Conservation (phyloP, 768 basidiomycete genomes). For the Tylopilus plumbeoviolaceoides region DNA sequence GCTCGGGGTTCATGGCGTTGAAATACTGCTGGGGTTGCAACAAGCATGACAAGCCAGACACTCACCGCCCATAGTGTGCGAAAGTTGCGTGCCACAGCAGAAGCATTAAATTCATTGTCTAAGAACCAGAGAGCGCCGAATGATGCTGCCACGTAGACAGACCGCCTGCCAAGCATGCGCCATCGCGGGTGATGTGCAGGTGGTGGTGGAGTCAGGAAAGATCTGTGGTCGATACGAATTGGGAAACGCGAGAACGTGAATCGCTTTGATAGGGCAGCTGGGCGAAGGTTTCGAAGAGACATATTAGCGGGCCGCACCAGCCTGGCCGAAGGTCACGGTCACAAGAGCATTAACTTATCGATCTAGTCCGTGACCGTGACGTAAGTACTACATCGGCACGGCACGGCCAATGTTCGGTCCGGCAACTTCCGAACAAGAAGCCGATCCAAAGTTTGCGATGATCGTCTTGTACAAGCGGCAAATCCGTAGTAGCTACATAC, state of each 20-base stretch:
- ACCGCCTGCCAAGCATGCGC: conserved; percentile 17
- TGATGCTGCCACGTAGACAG: conserved; percentile 23
- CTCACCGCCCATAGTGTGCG: conserved; percentile 49
- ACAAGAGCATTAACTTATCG: no score
- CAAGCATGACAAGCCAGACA: neutral
- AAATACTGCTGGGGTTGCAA: neutral
- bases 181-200: conserved; percentile 1
- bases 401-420: no score
- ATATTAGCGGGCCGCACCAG: no score
- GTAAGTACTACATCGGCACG: no score
- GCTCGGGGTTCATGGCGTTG: neutral
- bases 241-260: neutral
- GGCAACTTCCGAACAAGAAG: no score
- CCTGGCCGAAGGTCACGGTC: no score
- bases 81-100: conserved; percentile 43
- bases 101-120: conserved; percentile 46
- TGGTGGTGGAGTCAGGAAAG: neutral
- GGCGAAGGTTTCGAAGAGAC: conserved; percentile 1
- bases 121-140: conserved; percentile 33
- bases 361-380: no score
- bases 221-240: neutral
- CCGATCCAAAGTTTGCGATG: no score
- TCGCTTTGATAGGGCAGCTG: neutral
- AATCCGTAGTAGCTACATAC: no score
- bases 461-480: no score